A percentile compares a stretch with the other conserved stretches of the same genome.
These are phyloP conservation scores for Hygrophoropsis aurantiaca DNA, from an alignment of 768 basidiomycete genomes.

Conservation along the genomic window DNA sequence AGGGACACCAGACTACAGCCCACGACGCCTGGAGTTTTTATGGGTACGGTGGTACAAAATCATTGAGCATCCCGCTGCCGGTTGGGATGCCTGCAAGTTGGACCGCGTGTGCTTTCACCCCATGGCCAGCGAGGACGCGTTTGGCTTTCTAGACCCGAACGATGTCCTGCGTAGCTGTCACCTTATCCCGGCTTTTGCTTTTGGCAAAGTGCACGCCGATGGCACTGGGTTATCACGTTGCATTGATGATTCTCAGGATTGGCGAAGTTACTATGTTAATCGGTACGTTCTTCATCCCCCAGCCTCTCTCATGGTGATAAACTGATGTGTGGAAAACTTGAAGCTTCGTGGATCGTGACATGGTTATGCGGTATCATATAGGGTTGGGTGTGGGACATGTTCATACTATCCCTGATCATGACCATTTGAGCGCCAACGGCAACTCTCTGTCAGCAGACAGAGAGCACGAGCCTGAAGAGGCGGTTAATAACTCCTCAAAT, in stretches of 20 bases:
- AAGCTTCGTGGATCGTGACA: neutral
- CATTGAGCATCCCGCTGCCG: neutral
- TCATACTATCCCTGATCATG: neutral
- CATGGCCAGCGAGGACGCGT: constrained; percentile 12
- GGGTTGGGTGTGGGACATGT: constrained; percentile 3
- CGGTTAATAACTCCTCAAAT: too few relatives aligned
- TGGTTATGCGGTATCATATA: neutral
- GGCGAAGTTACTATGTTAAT: constrained; percentile 21
- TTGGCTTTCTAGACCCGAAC: constrained; percentile 35
- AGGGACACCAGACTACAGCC: neutral
- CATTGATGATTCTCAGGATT: constrained; percentile 8
- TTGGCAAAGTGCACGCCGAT: constrained; percentile 9
- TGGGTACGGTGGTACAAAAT: constrained; percentile 4
- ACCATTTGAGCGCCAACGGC: too few relatives aligned
- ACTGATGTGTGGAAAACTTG: neutral
- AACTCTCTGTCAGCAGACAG: too few relatives aligned
- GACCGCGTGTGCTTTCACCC: constrained; percentile 8
- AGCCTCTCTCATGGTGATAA: neutral
- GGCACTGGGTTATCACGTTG: constrained; percentile 3
- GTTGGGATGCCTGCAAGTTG: neutral
- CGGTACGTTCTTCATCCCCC: constrained; percentile 14
- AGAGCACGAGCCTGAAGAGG: too few relatives aligned
- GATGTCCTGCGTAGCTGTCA: constrained; percentile 28
- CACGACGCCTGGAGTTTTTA: constrained; percentile 1
- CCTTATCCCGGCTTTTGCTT: constrained; percentile 31